Evolutionary conservation across 1,284 basidiomycete genomes (phyloP).

Genomic region (Ceratobasidium sp.): DNA sequence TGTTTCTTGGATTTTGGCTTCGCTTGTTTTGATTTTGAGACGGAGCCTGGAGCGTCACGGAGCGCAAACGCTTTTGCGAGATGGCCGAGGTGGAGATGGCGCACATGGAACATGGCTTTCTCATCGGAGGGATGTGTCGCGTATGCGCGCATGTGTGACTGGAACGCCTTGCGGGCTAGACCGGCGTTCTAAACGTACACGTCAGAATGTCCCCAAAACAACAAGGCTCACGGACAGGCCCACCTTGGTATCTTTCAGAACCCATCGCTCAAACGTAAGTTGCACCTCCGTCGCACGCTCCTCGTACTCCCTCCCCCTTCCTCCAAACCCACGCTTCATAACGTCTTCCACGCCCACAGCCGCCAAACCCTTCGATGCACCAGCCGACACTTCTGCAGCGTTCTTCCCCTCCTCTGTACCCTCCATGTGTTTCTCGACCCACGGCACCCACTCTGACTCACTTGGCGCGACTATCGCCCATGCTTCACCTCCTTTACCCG

Average conservation of each 20-base stretch:
- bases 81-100: conserved; percentile 94
- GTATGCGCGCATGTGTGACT: conserved; percentile 95
- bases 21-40: conserved; percentile 57
- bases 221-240: background rate
- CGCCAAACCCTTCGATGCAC: conserved; percentile 63
- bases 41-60: conserved; percentile 88
- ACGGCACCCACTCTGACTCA: conserved; percentile 89
- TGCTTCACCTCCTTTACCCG: conserved; percentile 87
- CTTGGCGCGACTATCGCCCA: conserved; percentile 93
- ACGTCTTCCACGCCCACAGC: conserved; percentile 78
- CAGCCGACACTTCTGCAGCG: conserved; percentile 50
- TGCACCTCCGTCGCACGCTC: conserved; percentile 96
- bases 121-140: conserved; percentile 96
- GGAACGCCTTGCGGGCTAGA: conserved; percentile 87
- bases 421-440: conserved; percentile 86
- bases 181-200: conserved; percentile 70
- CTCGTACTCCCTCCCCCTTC: conserved; percentile 84
- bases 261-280: conserved; percentile 95
- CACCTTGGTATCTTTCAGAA: conserved; percentile 79
- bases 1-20: conserved; percentile 38
- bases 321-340: conserved; percentile 87
- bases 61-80: conserved; percentile 96
- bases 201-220: no score
- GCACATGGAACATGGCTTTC: conserved; percentile 96
- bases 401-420: conserved; percentile 53